Base-by-base conservation (phyloP, 2,329 filamentous ascomycete genomes). In the Trichophyton simii region DNA sequence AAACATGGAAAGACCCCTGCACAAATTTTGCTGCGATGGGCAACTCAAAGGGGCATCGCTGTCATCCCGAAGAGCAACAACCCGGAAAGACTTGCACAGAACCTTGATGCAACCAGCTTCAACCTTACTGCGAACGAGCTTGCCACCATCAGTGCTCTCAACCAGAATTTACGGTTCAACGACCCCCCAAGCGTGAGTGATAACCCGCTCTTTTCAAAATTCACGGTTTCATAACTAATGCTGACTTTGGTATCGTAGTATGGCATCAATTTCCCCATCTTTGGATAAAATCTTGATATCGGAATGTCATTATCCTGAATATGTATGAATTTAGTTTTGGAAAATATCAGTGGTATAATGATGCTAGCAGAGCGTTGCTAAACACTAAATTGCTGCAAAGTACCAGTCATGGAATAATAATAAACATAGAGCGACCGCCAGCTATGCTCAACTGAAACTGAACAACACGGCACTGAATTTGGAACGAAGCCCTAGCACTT, bases 1-100 rank as follows among this genome's bases (percentile, higher is more conserved):
- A 90, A 88, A 78, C 79, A 89, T 70, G 77, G 77, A 72, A 89
- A 87, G 79, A 84, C 85, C 7, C 80, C 89, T 5, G 87, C 88
- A 15, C 90, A 96, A 81, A 81, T 95, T 31, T 81, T 95, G 64
- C 80, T 96, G 67, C 83, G 90, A 68, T 96, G 91, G 91, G 84
- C 89, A 22, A 95, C 90, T 15, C 89, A 95, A 80, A 82, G 87
- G 58, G 85, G 84, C 36, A 79, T 94, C 61, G 87, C 88, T 57
- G 87, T 94, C 68, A 94, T 94, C 68, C 89, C 88, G 67, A 92
- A 92, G 83, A 86, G 82, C 65, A 86, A 82, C 71, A 79, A 79
- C 74, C 75, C 80, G 73, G 66, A 70, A 65, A 67, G 70, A 66
- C 80, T 89, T 72, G 72, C 77, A 62, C 79, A 86, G 77, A 90